Conservation (phyloP, 768 basidiomycete species). For the Kwoniella dejecticola region DNA sequence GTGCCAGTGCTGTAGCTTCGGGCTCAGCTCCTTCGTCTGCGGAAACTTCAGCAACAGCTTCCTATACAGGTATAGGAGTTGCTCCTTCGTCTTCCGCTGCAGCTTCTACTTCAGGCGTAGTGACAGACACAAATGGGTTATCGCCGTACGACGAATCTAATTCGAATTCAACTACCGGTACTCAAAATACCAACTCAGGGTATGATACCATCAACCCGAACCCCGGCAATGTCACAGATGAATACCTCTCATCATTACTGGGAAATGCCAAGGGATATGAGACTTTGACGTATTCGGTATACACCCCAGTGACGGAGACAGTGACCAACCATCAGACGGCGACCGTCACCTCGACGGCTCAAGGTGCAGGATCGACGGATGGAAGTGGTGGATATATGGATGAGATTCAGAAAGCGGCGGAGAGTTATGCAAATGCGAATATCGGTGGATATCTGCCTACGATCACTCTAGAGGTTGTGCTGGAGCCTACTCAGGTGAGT, state of each 20-base stretch:
- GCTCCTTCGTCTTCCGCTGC: slow-evolving; percentile 21
- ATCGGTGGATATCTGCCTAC: slow-evolving; percentile 46
- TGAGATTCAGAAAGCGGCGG: slow-evolving; percentile 32
- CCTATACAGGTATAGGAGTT: slow-evolving; percentile 31
- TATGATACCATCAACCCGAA: slow-evolving; percentile 27
- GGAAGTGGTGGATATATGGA: slow-evolving; percentile 15
- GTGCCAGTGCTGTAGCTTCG: not conserved
- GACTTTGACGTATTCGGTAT: slow-evolving; percentile 45
- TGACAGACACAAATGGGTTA: slow-evolving; percentile 11
- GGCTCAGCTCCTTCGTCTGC: not conserved
- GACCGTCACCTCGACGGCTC: slow-evolving; percentile 20
- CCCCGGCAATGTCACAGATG: slow-evolving; percentile 23
- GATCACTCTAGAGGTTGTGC: slow-evolving; percentile 48
- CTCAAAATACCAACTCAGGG: slow-evolving; percentile 23
- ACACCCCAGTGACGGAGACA: slow-evolving; percentile 22
- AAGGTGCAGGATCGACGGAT: slow-evolving; percentile 12
- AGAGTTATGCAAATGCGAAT: slow-evolving; percentile 37
- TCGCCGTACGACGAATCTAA: slow-evolving; percentile 22
- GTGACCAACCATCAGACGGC: slow-evolving; percentile 10
- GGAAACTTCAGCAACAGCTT: slow-evolving; percentile 4
- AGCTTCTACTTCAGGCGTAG: not conserved
- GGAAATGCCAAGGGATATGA: slow-evolving; percentile 37
- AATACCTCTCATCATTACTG: slow-evolving; percentile 33
- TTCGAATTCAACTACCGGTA: slow-evolving; percentile 21
- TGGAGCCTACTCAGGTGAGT: slow-evolving; percentile 54